phyloP scores from a whole-genome alignment of 202 grass and related monocot genomes.

The Setaria viridis region DNA sequence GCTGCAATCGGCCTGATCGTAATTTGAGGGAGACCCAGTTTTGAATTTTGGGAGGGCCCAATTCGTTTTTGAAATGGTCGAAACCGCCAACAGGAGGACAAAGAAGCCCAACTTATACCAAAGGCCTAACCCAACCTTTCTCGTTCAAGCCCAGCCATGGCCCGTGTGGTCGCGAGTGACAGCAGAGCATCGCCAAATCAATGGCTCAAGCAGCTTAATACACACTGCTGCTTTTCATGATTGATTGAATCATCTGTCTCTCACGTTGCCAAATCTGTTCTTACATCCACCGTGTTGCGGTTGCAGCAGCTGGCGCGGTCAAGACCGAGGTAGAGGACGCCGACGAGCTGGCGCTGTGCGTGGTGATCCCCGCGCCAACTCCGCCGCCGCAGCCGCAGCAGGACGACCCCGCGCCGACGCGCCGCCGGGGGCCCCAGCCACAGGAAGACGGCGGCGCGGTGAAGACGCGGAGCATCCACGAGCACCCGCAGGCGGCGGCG shows the following conservation, averaged over 20 bases:
- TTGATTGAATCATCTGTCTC: not conserved
- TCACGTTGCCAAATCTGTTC: not conserved
- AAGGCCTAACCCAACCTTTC: not conserved
- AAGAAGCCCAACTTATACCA: not conserved
- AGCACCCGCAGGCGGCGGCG: conserved; percentile 14
- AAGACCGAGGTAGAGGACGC: conserved; percentile 46
- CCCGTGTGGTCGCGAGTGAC: no score
- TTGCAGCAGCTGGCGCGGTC: conserved; percentile 17
- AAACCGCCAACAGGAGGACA: not conserved
- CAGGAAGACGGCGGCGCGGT: not conserved
- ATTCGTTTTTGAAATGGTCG: no score
- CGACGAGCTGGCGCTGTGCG: conserved; percentile 41
- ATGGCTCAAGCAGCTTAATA: no score
- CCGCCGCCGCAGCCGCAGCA: not conserved
- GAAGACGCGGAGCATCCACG: conserved; percentile 52
- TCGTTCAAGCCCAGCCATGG: not conserved
- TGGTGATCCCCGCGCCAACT: not conserved
- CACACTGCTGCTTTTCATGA: no score
- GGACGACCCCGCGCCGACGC: not conserved
- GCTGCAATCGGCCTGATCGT: no score
- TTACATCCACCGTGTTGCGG: not conserved
- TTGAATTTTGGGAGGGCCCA: no score
- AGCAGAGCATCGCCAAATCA: no score
- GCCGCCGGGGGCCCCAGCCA: not conserved
- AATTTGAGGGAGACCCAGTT: no score